phyloP scores from a whole-genome alignment of 768 basidiomycete genomes.

The Fibroporia radiculosa region DNA sequence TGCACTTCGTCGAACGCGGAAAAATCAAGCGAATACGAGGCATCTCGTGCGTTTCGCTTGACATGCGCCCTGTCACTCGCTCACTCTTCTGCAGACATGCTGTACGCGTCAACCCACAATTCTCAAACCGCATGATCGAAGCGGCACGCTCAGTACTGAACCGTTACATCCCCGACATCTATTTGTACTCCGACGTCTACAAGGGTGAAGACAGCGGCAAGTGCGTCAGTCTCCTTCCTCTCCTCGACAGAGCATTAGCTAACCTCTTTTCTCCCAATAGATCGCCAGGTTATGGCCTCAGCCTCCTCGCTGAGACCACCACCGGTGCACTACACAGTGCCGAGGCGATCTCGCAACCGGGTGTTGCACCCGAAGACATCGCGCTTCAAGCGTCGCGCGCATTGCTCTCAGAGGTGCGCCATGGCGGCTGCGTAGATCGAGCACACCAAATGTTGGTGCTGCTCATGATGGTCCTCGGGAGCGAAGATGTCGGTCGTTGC shows the following conservation, averaged over 20 bases:
- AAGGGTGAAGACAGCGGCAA: slow-evolving; percentile 97
- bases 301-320: slow-evolving; percentile 85
- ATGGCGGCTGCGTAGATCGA: slow-evolving; percentile 86
- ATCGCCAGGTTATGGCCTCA: slow-evolving; percentile 94
- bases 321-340: slow-evolving; percentile 83
- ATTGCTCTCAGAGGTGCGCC: slow-evolving; percentile 69
- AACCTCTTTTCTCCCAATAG: slow-evolving; percentile 30
- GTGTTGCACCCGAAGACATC: slow-evolving; percentile 87
- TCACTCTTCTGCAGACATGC: slow-evolving; percentile 57
- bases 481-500: slow-evolving; percentile 92
- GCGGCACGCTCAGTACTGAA: slow-evolving; percentile 88
- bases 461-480: slow-evolving; percentile 91
- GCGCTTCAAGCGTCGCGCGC: slow-evolving; percentile 74
- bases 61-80: slow-evolving; percentile 1
- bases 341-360: slow-evolving; percentile 78
- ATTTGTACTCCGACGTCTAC: slow-evolving; percentile 97
- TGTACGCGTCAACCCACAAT: slow-evolving; percentile 93
- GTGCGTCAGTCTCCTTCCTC: slow-evolving; percentile 39
- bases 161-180: slow-evolving; percentile 95
- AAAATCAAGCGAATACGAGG: slow-evolving; percentile 93
- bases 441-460: slow-evolving; percentile 83
- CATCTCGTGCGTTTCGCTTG: slow-evolving; percentile 62
- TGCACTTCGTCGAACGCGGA: slow-evolving; percentile 89
- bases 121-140: slow-evolving; percentile 97
- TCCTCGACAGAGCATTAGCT: background rate